Conservation (phyloP, 2,329 filamentous ascomycete genomes). For the Cercospora zeina region DNA sequence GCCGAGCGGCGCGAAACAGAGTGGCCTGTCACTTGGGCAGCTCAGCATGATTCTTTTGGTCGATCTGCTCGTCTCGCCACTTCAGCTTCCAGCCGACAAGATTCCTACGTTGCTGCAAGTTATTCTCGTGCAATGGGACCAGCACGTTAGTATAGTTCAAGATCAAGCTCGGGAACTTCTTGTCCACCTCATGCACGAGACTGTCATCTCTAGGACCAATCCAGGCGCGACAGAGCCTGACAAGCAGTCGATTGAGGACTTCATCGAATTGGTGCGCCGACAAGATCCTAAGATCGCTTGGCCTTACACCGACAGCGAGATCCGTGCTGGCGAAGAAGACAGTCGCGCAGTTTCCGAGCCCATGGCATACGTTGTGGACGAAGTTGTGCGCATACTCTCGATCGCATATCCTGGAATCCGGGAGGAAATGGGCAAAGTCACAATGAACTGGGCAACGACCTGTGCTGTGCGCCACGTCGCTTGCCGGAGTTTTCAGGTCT, state of each 20-base stretch:
- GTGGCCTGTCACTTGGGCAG: slow-evolving; percentile 88
- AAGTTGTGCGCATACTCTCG: slow-evolving; percentile 83
- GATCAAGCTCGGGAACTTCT: slow-evolving; percentile 97
- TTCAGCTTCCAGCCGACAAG: slow-evolving; percentile 74
- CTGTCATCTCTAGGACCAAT: slow-evolving; percentile 78
- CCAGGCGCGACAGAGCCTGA: slow-evolving; percentile 67
- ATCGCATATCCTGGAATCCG: slow-evolving; percentile 81
- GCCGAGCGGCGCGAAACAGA: slow-evolving; percentile 79
- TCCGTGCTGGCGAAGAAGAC: slow-evolving; percentile 63
- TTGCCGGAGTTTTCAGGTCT: slow-evolving; percentile 96
- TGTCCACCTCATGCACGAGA: slow-evolving; percentile 92
- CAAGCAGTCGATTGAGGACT: slow-evolving; percentile 76
- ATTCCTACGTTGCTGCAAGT: slow-evolving; percentile 87
- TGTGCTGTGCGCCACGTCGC: slow-evolving; percentile 93
- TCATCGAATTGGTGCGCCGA: slow-evolving; percentile 82
- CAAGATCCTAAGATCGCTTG: slow-evolving; percentile 85
- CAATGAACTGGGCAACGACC: slow-evolving; percentile 92
- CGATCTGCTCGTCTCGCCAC: slow-evolving; percentile 91
- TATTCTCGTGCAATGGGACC: slow-evolving; percentile 92
- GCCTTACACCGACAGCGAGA: slow-evolving; percentile 91
- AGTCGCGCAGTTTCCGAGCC: slow-evolving; percentile 76
- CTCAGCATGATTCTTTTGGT: slow-evolving; percentile 90
- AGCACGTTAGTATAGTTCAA: slow-evolving; percentile 91
- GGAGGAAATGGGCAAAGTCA: slow-evolving; percentile 86
- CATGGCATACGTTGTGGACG: slow-evolving; percentile 80